Evolutionary conservation across 2,329 filamentous ascomycete species (phyloP).

Genomic region (Knufia petricola): DNA sequence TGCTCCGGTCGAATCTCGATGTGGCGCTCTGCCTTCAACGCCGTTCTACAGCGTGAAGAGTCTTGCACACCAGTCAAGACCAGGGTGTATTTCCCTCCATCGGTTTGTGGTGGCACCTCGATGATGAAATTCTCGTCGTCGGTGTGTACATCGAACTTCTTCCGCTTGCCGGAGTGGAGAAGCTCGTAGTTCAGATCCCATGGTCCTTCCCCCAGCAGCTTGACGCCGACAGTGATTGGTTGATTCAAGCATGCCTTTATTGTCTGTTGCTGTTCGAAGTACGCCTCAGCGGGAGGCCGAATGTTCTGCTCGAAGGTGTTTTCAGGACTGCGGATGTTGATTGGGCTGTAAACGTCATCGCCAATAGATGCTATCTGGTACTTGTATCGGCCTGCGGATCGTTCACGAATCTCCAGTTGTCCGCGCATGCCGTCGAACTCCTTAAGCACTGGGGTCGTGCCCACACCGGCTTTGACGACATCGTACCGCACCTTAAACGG

Average conservation of each 20-base stretch:
- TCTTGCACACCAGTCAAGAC: conserved; percentile 81
- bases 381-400: conserved; percentile 70
- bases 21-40: conserved; percentile 73
- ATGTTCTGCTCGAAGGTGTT: conserved; percentile 75
- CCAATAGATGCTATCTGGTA: conserved; percentile 76
- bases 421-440: conserved; percentile 62
- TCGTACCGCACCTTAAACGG: conserved; percentile 79
- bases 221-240: conserved; percentile 62
- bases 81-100: conserved; percentile 83
- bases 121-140: conserved; percentile 57
- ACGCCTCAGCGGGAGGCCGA: conserved; percentile 79
- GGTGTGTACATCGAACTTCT: conserved; percentile 58
- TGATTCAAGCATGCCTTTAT: conserved; percentile 72
- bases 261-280: conserved; percentile 48
- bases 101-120: conserved; percentile 60
- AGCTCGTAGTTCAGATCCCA: conserved; percentile 89
- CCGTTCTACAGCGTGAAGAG: conserved; percentile 73
- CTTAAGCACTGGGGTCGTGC: conserved; percentile 45
- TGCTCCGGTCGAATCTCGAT: conserved; percentile 81
- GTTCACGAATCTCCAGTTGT: conserved; percentile 75
- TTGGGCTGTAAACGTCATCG: conserved; percentile 68
- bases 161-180: conserved; percentile 77
- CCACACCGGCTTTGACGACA: conserved; percentile 50
- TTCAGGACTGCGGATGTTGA: conserved; percentile 44
- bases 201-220: conserved; percentile 70